Conservation (phyloP, 345 rosid genomes). For the Sonneratia caseolaris region DNA sequence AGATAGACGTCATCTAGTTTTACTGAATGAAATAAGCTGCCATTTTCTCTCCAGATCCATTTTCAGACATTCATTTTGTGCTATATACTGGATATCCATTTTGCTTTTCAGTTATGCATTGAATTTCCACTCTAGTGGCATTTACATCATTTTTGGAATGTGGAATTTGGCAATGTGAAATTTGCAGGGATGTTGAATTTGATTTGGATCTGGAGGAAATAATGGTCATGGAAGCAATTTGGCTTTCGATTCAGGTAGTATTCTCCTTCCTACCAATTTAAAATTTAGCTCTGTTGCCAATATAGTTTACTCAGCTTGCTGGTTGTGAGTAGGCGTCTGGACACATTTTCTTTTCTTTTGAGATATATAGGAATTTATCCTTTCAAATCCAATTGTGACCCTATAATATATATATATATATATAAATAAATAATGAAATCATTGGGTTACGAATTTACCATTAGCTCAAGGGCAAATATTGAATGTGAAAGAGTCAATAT, state of each 20-base stretch:
- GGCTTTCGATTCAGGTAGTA: constrained; percentile 85
- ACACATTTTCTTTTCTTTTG: background rate
- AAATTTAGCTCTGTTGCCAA: background rate
- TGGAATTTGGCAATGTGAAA: background rate
- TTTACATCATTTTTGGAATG: background rate
- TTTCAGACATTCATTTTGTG: no score
- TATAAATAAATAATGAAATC: no score
- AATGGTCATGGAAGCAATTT: constrained; percentile 96
- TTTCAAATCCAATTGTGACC: background rate
- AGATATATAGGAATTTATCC: background rate
- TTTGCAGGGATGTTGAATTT: constrained; percentile 73
- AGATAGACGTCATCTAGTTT: background rate
- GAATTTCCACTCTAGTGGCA: background rate
- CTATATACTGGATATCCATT: background rate
- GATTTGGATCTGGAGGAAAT: constrained; percentile 94
- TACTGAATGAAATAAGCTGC: background rate
- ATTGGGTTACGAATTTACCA: no score
- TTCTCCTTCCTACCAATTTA: background rate
- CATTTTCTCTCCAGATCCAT: background rate
- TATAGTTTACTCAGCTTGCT: background rate
- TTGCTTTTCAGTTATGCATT: background rate
- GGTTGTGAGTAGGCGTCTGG: background rate
- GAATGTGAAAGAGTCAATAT: background rate
- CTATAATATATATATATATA: no score
- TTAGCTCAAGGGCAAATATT: no score